Base-by-base conservation (phyloP, 2,329 filamentous ascomycete species). In the Fragosphaeria purpurea region DNA sequence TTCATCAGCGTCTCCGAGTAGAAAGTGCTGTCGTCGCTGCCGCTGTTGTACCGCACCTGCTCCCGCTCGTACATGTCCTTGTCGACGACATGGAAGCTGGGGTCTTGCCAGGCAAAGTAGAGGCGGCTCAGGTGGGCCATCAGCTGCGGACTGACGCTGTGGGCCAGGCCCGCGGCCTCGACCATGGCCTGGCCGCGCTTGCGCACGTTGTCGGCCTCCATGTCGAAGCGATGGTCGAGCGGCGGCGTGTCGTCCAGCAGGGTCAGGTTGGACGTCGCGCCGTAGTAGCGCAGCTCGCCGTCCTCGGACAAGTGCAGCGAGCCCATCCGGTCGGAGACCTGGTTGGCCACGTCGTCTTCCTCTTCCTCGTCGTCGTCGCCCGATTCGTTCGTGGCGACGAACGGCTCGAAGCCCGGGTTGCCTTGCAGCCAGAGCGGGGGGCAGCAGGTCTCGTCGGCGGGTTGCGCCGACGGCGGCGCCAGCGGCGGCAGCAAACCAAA, bases 21-120 rank as follows among this genome's bases (percentile, higher is more conserved):
- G 46, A 46, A 54, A 3, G 52, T 31, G 11, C 44, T 52, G 13
- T 50, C 47, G 32, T 52, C 50, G 10, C n/a, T 35, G 2, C 41
- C 46, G 35, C 30, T 11, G n/a, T 43, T 31, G 13, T 39, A 46
- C 46, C 46, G 32, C 55, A 13, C 38, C 53, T 30, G 45, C 50
- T 50, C 50, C 40, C 35, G 39, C 47, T 58, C 45, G 47, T 56
- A 62, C 54, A 62, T 59, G 5, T 67, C 64, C 42, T 66, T 65
- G 46, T 73, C 69, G 2, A 73, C 68, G 2, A 71, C 64, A 42
- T 71, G 68, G 43, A 69, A 67, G 43, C 66, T 67, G 5, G 69
- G 63, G 44, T 74, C 72, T 54, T 74, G 68, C 70, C 71, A 73
- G 2, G 68, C 66, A 50, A 74, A 74, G 50, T 68, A 73, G 0